Evolutionary conservation across 2,329 filamentous ascomycete species (phyloP).

Genomic region (Colletotrichum tabaci): DNA sequence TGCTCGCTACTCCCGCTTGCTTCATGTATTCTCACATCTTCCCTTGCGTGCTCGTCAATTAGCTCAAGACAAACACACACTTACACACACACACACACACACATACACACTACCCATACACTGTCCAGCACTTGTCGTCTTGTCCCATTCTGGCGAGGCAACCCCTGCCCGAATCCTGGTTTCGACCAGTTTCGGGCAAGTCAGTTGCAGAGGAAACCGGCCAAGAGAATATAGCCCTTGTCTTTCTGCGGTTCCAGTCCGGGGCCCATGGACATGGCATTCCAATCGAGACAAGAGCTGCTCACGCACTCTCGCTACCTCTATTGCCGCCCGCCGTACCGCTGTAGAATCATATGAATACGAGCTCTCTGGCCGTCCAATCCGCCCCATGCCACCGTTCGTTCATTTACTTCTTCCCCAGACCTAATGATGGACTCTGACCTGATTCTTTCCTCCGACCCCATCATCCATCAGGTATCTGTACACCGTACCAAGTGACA

Average conservation of each 20-base stretch:
- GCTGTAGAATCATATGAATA: conserved; percentile 40
- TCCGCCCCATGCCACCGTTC: conserved; percentile 6
- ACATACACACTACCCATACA: background rate
- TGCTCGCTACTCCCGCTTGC: background rate
- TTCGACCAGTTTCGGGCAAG: conserved; percentile 40
- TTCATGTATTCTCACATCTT: background rate
- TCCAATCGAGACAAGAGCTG: conserved; percentile 16
- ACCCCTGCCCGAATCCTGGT: conserved; percentile 34
- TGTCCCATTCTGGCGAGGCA: conserved; percentile 27
- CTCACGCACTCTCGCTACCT: background rate
- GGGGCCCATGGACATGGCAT: conserved; percentile 36
- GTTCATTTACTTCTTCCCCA: conserved; percentile 27
- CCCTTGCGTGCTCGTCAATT: background rate
- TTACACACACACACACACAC: background rate
- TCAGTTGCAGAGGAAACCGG: conserved; percentile 26
- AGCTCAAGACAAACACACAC: background rate
- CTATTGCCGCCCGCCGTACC: conserved; percentile 28
- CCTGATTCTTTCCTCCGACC: conserved; percentile 11
- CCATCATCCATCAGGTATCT: background rate
- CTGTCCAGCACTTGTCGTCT: conserved; percentile 6
- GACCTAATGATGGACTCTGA: conserved; percentile 16
- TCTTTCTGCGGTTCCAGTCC: conserved; percentile 29
- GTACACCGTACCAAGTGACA: background rate
- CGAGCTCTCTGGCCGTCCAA: conserved; percentile 24
- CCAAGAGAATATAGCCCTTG: conserved; percentile 23